A percentile compares a stretch with the other conserved stretches of the same genome.
These are phyloP conservation scores for Dioscorea zingiberensis DNA, from an alignment of 106 monocot species.

Conservation along the genomic window DNA sequence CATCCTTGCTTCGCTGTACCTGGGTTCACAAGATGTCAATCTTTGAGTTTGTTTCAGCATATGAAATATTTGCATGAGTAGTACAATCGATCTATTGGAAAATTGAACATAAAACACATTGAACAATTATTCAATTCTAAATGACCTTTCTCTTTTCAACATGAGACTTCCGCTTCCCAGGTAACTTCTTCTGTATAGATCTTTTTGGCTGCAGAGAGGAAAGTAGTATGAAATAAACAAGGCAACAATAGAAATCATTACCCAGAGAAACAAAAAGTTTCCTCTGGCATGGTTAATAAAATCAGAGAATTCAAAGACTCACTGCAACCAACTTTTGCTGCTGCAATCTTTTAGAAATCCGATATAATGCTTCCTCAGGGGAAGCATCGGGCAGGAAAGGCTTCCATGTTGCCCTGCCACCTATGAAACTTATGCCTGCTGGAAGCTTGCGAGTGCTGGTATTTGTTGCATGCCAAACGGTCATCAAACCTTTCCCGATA, in stretches of 20 bases:
- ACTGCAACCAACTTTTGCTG: slow-evolving; percentile 11
- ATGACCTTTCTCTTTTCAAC: slow-evolving; percentile 56
- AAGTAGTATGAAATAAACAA: background rate
- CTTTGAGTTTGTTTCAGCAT: background rate
- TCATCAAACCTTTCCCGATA: slow-evolving; percentile 94
- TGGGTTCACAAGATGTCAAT: slow-evolving; percentile 10
- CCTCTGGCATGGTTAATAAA: background rate
- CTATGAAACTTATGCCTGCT: slow-evolving; percentile 12
- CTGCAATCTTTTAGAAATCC: slow-evolving; percentile 9
- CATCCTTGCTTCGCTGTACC: slow-evolving; percentile 27
- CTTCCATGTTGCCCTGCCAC: slow-evolving; percentile 19
- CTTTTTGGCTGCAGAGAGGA: slow-evolving; percentile 35
- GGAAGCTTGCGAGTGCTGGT: slow-evolving; percentile 27
- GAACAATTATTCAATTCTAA: background rate
- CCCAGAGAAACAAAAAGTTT: background rate
- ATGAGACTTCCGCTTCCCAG: slow-evolving; percentile 33
- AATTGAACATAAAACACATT: too few relatives aligned
- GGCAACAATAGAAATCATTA: background rate
- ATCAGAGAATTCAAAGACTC: slow-evolving; percentile 3
- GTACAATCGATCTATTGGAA: too few relatives aligned
- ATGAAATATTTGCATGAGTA: background rate
- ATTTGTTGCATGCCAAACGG: slow-evolving; percentile 65
- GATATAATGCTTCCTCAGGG: slow-evolving; percentile 5
- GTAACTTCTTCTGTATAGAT: slow-evolving; percentile 18
- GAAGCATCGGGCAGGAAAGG: slow-evolving; percentile 17